Evolutionary conservation across 176 grass and related monocot genomes (phyloP).

Genomic region (Puccinellia tenuiflora): DNA sequence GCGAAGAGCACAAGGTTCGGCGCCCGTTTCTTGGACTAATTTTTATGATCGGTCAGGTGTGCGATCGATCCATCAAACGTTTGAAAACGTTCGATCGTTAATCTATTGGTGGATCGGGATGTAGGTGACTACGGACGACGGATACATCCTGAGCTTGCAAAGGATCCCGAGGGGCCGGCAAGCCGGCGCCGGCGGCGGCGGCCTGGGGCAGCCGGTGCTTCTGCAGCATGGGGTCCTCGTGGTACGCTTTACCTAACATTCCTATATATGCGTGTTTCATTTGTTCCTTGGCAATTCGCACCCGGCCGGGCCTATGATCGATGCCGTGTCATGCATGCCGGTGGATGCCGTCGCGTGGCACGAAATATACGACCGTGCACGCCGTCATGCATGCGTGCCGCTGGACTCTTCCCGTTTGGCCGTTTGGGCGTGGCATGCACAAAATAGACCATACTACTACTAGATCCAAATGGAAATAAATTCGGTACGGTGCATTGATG

Average conservation of each 20-base stretch:
- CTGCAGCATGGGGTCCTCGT: constrained; percentile 77
- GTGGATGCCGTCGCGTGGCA: no score
- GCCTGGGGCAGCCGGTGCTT: constrained; percentile 60
- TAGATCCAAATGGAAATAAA: background rate
- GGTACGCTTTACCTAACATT: constrained; percentile 30
- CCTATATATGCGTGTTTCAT: background rate
- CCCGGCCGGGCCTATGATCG: background rate
- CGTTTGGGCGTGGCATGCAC: no score
- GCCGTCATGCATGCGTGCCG: no score
- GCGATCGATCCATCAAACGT: background rate
- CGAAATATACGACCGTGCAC: no score
- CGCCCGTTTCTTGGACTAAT: background rate
- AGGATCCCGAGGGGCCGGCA: constrained; percentile 45
- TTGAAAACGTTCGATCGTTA: background rate
- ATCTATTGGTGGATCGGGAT: background rate
- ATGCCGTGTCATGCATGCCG: no score
- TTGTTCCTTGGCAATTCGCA: background rate
- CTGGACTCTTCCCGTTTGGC: no score
- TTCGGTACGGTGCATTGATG: background rate
- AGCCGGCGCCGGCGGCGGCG: background rate
- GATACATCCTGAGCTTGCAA: constrained; percentile 81
- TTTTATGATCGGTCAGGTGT: background rate
- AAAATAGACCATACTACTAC: no score
- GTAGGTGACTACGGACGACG: constrained; percentile 66
- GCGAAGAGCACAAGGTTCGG: constrained; percentile 81